These are phyloP conservation scores for Helichrysum umbraculigerum DNA, from an alignment of 129 eudicot genomes.

Conservation along the genomic window DNA sequence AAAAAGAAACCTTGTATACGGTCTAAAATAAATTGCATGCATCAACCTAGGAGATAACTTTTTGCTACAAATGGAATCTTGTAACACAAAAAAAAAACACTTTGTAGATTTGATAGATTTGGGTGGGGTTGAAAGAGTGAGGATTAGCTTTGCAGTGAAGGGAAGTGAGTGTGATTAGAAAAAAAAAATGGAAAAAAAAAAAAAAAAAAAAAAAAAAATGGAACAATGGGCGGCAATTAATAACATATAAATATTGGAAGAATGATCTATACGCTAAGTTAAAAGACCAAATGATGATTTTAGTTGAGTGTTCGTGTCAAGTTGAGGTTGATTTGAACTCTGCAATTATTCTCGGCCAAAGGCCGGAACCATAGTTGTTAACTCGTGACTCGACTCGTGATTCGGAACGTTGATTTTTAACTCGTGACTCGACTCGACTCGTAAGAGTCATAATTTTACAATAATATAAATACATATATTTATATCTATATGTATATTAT, in stretches of 20 bases:
- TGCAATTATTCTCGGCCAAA: neutral
- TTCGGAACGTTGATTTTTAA: no score
- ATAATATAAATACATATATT: no score
- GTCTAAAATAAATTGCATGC: neutral
- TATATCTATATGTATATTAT: no score
- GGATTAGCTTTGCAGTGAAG: conserved; percentile 59
- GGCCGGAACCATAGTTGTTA: no score
- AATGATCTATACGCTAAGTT: conserved; percentile 49
- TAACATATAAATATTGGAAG: conserved; percentile 39
- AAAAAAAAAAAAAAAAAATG: conserved; percentile 6
- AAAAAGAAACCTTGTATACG: neutral
- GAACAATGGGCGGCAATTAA: conserved; percentile 24
- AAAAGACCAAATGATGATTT: conserved; percentile 22
- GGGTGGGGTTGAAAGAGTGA: neutral
- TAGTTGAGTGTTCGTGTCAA: conserved; percentile 6
- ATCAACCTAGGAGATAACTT: neutral
- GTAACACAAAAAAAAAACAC: neutral
- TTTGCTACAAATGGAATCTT: neutral
- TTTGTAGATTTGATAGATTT: neutral
- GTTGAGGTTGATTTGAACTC: neutral
- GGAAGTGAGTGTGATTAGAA: conserved; percentile 30
- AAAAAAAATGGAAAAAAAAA: conserved; percentile 11
- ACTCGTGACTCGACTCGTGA: no score
- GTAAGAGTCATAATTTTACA: no score
- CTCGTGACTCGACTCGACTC: no score